Conservation (phyloP, 805 yeast genomes). For the Cyberlindnera lachancei region DNA sequence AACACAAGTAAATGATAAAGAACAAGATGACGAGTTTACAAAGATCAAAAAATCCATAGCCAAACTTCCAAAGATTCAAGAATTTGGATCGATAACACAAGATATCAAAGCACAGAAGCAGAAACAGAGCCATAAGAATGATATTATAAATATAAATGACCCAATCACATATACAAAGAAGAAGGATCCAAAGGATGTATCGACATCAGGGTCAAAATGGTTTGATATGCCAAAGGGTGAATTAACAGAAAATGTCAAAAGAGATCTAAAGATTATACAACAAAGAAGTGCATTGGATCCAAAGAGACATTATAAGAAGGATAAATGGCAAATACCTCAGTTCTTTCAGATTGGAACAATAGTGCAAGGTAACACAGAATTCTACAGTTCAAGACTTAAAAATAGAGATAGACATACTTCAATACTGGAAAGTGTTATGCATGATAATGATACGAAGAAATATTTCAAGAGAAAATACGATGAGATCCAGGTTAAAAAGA, state of each 20-base stretch:
- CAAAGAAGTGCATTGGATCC: conserved; percentile 92
- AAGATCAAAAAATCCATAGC: conserved; percentile 29
- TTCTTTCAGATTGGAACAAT: conserved; percentile 86
- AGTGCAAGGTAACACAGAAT: conserved; percentile 75
- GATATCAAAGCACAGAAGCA: conserved; percentile 5
- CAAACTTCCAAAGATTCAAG: conserved; percentile 33
- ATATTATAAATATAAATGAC: conserved; percentile 35
- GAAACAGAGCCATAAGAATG: conserved; percentile 8
- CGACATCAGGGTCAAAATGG: conserved; percentile 57
- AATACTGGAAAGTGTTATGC: conserved; percentile 74
- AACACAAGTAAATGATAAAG: conserved; percentile 16
- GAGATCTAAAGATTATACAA: conserved; percentile 72
- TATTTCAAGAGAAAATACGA: conserved; percentile 81
- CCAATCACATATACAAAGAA: conserved; percentile 28
- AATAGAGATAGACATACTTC: conserved; percentile 70
- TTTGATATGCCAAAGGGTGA: conserved; percentile 73
- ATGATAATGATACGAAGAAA: conserved; percentile 57
- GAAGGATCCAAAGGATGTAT: conserved; percentile 8
- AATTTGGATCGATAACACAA: conserved; percentile 6
- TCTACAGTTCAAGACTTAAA: conserved; percentile 56
- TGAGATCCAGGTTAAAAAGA: conserved; percentile 63
- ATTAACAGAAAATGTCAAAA: conserved; percentile 58
- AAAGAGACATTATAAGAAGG: conserved; percentile 89
- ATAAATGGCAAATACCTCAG: conserved; percentile 69
- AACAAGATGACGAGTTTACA: conserved; percentile 24